These are phyloP conservation scores for Linnemannia schmuckeri DNA, from an alignment of 192 early-diverging fungal genomes.

Conservation along the genomic window DNA sequence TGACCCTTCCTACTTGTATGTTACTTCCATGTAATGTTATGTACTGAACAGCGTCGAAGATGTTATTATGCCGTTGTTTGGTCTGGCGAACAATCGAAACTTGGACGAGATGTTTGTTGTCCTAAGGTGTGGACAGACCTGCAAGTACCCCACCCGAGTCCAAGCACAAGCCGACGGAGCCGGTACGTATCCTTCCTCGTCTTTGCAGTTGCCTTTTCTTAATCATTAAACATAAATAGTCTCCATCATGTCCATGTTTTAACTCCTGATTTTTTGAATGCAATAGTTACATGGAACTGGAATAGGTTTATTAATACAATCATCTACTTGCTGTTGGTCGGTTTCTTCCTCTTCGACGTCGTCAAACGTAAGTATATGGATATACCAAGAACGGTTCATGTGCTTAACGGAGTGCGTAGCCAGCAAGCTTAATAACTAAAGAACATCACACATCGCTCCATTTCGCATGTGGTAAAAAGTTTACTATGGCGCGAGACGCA, in stretches of 20 bases:
- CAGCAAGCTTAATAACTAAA: no score
- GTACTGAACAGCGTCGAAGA: constrained; percentile 14
- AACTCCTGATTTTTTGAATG: neutral
- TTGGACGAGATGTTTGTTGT: constrained; percentile 37
- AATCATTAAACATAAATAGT: no score
- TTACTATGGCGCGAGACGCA: constrained; percentile 18
- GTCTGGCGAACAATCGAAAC: constrained; percentile 24
- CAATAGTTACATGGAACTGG: constrained; percentile 42
- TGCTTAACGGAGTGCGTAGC: no score
- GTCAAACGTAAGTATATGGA: constrained; percentile 25
- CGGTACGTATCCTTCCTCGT: neutral
- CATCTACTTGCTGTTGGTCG: constrained; percentile 22
- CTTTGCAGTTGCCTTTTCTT: neutral
- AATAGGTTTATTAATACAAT: constrained; percentile 29
- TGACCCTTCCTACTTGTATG: neutral
- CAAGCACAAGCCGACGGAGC: constrained; percentile 21
- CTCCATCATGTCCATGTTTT: no score
- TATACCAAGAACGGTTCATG: neutral
- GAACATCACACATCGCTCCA: no score
- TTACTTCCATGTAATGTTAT: no score
- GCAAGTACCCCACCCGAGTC: constrained; percentile 11
- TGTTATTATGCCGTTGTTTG: constrained; percentile 29
- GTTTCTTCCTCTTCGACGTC: constrained; percentile 15
- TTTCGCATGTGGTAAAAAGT: neutral
- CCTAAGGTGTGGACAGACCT: constrained; percentile 14